Percentiles rank a stretch among this genome's conserved stretches.
Evolutionary conservation across 345 rosid genomes (phyloP).

Genomic region (Corymbia maculata): DNA sequence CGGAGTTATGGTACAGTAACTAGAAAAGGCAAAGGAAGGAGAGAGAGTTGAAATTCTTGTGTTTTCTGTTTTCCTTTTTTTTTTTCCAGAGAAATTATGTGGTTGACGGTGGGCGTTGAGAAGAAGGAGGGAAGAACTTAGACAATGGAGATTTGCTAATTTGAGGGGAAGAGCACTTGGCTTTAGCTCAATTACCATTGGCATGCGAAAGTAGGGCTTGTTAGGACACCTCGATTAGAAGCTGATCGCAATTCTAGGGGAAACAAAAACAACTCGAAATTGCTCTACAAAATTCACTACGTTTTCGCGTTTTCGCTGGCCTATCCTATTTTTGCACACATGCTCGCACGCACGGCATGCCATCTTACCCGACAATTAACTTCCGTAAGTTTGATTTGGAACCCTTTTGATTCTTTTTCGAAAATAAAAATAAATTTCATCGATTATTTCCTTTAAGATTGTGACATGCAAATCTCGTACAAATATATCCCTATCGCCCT

Average conservation of each 20-base stretch:
- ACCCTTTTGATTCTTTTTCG: background rate
- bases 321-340: background rate
- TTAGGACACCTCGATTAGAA: background rate
- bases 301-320: background rate
- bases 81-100: background rate
- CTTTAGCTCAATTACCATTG: background rate
- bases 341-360: background rate
- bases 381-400: background rate
- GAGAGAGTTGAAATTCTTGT: background rate
- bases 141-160: background rate
- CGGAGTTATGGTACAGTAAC: background rate
- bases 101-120: background rate
- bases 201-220: background rate
- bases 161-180: background rate
- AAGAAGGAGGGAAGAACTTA: background rate
- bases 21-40: background rate
- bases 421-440: background rate
- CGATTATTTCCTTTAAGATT: background rate
- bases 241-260: background rate
- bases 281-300: background rate
- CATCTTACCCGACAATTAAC: background rate
- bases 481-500: background rate
- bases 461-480: background rate
- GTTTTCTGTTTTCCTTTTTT: background rate
- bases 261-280: background rate